Base-by-base conservation (phyloP, 768 basidiomycete species). In the Pulveroboletus sp. region DNA sequence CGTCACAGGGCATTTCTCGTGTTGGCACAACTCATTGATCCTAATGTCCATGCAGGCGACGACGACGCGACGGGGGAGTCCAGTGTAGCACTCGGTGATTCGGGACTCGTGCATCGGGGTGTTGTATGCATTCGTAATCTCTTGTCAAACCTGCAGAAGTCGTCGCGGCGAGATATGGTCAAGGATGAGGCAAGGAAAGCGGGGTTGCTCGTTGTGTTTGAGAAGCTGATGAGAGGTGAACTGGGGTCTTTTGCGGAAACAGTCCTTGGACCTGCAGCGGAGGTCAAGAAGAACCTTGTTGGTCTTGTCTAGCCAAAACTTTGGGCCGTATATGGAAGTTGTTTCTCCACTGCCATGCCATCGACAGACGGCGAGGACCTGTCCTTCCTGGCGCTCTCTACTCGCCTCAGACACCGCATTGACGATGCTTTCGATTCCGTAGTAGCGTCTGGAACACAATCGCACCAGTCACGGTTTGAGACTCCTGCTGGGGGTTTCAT, bases 21-120 rank as follows among this genome's bases (percentile, higher is more conserved):
- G 45, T 70, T 95, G 38, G 78, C 79, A 0, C 80, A 78, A 50
- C 76, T 89, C 49, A 76, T 89, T 43, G 82, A 85, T 57, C 85
- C 86, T 28, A 69, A 74, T 26, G 67, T 72, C 21, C 60, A 68
- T 14, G 61, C 63, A 6, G 57, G 51, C 3, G 60, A 60, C n/a
- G 71, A 71, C 8, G 62, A 70, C 7, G 67, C 64, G 2, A 67
- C 68, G 5, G 70, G 71, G 9, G 73, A 73, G 9, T 71, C 70
- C 7, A 52, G 50, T 6, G 53, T 48, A 5, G 61, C 9, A 46
- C 24, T 24, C 7, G 47, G 68, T 11, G 71, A 86, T 57, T 72
- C 79, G 0, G 88, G 86, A 9, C 75, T 93, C 36, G 74, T 86
- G 10, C 85, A 92, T 63, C 82, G 93, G 26, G 91, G 84, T 1